phyloP scores from a whole-genome alignment of 208 protist genomes.

The Trichomonas vaginalis region DNA sequence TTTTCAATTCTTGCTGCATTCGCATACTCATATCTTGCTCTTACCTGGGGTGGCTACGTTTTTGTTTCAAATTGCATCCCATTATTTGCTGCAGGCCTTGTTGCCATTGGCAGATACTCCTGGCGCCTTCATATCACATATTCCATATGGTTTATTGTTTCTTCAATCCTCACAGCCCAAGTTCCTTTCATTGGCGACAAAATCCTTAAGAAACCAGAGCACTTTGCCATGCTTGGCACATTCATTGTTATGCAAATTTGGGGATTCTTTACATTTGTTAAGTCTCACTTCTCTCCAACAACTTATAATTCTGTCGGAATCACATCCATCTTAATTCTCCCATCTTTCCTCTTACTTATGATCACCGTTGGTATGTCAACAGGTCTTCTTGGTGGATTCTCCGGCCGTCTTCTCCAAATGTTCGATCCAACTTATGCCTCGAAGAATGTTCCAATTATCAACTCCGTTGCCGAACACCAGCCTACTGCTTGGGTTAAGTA shows the following conservation, averaged over 20 bases:
- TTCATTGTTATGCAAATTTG: conserved; percentile 55
- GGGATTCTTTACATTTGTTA: background rate
- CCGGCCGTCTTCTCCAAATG: background rate
- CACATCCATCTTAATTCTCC: background rate
- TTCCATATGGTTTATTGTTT: conserved; percentile 71
- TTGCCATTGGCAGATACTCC: conserved; percentile 63
- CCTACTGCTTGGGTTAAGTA: conserved; percentile 71
- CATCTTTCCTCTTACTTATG: background rate
- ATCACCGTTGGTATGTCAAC: background rate
- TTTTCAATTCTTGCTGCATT: conserved; percentile 47
- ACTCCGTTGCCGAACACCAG: conserved; percentile 78
- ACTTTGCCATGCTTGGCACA: conserved; percentile 66
- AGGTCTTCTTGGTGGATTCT: background rate
- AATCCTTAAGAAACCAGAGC: conserved; percentile 71
- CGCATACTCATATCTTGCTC: conserved; percentile 58
- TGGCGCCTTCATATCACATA: conserved; percentile 70
- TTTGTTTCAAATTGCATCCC: conserved; percentile 91
- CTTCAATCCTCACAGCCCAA: conserved; percentile 72
- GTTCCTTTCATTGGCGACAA: conserved; percentile 66
- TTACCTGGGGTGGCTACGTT: conserved; percentile 88
- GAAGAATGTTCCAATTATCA: conserved; percentile 70
- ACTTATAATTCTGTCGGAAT: background rate
- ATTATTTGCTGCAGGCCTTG: conserved; percentile 63
- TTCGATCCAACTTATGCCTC: background rate
- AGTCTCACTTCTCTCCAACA: background rate